phyloP scores from a whole-genome alignment of 1,139 yeast species.

The Suhomyces yuchorum region DNA sequence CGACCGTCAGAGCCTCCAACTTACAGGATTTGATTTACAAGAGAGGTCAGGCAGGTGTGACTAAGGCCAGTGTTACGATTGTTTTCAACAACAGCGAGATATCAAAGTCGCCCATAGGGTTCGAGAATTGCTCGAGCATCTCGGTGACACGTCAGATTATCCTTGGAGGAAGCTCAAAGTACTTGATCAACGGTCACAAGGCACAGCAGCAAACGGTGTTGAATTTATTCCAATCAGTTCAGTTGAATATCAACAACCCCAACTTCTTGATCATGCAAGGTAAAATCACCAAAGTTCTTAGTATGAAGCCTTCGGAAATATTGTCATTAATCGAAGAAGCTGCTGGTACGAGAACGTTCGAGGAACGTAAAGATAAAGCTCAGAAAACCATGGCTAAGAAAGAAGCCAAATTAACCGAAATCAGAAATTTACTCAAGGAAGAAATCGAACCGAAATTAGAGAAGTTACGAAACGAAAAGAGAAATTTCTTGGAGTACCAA shows the following conservation, averaged over 20 bases:
- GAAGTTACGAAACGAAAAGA: constrained; percentile 76
- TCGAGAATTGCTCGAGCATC: constrained; percentile 75
- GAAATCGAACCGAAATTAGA: constrained; percentile 94
- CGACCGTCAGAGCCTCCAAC: constrained; percentile 90
- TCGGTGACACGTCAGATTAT: constrained; percentile 92
- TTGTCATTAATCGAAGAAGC: constrained; percentile 94
- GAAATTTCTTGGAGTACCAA: constrained; percentile 82
- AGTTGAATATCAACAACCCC: constrained; percentile 93
- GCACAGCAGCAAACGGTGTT: constrained; percentile 95
- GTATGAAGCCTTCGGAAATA: constrained; percentile 92
- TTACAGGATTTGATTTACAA: constrained; percentile 93
- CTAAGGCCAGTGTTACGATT: constrained; percentile 94
- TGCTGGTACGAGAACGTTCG: constrained; percentile 96
- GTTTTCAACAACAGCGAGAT: constrained; percentile 87
- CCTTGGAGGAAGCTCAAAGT: constrained; percentile 90
- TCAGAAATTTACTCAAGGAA: constrained; percentile 68
- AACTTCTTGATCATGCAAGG: constrained; percentile 99
- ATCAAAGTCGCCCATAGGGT: constrained; percentile 82
- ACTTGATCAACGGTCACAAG: constrained; percentile 91
- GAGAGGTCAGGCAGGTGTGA: constrained; percentile 97
- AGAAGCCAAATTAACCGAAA: constrained; percentile 80
- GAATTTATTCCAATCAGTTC: constrained; percentile 90
- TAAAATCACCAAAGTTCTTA: constrained; percentile 91
- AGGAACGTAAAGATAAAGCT: constrained; percentile 90
- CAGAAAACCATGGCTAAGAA: constrained; percentile 89